Base-by-base conservation (phyloP, 345 rosid genomes). In the Jatropha curcas region DNA sequence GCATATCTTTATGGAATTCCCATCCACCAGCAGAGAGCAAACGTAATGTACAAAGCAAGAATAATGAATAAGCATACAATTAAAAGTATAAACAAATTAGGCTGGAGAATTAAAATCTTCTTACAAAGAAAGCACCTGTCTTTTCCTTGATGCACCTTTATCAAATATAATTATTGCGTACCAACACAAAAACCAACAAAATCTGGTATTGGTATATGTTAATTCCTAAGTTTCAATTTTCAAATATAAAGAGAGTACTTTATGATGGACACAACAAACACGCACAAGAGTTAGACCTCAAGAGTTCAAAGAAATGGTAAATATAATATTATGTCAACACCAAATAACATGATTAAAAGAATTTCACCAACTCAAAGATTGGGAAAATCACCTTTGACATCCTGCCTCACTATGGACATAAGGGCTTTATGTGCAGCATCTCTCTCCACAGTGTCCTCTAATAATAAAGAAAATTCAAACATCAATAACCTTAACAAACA, bases 401-500 rank as follows among this genome's bases (percentile, higher is more conserved):
- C 98, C 86, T 93, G 99, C 84, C 98, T 86, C 86, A 93, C 65
- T 79, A 96, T 71, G 43, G 99, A 90, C 97, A 96, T 88, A 50
- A 96, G 87, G 61, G 99, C 98, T 82, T 93, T 93, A 76, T 89
- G 96, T 76, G 91, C 99, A 65, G 97, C 97, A 88, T 96, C 99
- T 67, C 97, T 90, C 85, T 93, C 98, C 70, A 96, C 97, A 79
- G 83, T 22, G 79, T 91, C 99, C 83, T 96, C 99, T 93, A 63
- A 60, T 20, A 34, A 74, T 34, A 37, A 71, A 63, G 12, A 64
- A 24, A 71, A 67, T 50, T 31, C 70, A 71, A 0, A 45, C 22
- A 46, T 70, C 66, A 75, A 24, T n/a, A 72, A 9, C 5, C 25
- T 25, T 24, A 59, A 50, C 19, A n/a, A 52, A 76, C 33, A 25